A percentile compares a stretch with the other conserved stretches of the same genome.
phyloP scores from a whole-genome alignment of 2,329 filamentous ascomycete genomes.

The Aureobasidium uvarum region DNA sequence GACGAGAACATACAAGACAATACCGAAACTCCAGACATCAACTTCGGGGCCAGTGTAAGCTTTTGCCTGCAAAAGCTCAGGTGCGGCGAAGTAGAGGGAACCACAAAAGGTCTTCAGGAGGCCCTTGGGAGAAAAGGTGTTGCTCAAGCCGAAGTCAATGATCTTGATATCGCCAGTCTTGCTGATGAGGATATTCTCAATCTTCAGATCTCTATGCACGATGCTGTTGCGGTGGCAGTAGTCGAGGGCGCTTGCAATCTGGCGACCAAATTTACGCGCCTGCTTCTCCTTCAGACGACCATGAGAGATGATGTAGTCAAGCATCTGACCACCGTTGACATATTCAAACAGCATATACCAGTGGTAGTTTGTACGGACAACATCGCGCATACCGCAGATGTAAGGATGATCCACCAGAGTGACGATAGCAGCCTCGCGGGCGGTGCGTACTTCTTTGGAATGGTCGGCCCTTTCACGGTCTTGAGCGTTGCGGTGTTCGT shows the following conservation, averaged over 20 bases:
- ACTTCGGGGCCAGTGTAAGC: conserved; percentile 96
- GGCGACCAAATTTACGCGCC: conserved; percentile 93
- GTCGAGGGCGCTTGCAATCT: conserved; percentile 94
- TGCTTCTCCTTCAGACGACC: conserved; percentile 98
- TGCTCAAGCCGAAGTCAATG: conserved; percentile 97
- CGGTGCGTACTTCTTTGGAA: conserved; percentile 93
- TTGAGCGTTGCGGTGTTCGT: conserved; percentile 70
- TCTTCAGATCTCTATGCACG: conserved; percentile 95
- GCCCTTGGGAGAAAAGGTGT: conserved; percentile 81
- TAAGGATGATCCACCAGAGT: conserved; percentile 92
- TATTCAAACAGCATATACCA: conserved; percentile 99
- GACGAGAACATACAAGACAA: conserved; percentile 93
- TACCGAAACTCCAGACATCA: conserved; percentile 98
- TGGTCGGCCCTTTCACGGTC: conserved; percentile 89
- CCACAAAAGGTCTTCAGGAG: conserved; percentile 97
- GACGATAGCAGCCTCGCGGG: conserved; percentile 93
- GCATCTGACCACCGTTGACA: conserved; percentile 98
- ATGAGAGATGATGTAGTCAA: conserved; percentile 99
- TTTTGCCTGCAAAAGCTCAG: conserved; percentile 87
- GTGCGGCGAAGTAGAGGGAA: conserved; percentile 95
- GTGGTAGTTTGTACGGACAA: conserved; percentile 93
- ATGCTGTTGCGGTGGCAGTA: conserved; percentile 99
- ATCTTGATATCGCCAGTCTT: conserved; percentile 99
- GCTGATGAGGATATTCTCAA: conserved; percentile 98
- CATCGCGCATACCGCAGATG: conserved; percentile 92